phyloP scores from a whole-genome alignment of 352 stramenopile species.

The Blastocystis sp. region DNA sequence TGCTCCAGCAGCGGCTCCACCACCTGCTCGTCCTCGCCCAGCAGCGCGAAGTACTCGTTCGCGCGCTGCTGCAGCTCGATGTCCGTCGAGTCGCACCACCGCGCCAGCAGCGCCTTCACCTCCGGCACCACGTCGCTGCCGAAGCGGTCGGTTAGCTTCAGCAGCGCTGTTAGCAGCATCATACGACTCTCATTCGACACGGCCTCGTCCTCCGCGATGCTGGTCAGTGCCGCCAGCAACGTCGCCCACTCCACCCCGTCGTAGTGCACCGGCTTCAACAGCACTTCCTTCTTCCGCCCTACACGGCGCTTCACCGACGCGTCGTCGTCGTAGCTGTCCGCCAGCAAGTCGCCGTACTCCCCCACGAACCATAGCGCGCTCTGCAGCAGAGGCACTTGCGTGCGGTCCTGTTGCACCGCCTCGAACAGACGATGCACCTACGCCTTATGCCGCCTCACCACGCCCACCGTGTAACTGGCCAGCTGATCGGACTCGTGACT shows the following conservation, averaged over 20 bases:
- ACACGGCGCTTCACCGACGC: conserved; percentile 42
- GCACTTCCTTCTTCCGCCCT: conserved; percentile 22
- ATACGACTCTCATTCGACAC: conserved; percentile 73
- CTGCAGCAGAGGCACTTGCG: conserved; percentile 87
- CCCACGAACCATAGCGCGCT: conserved; percentile 96
- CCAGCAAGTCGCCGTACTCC: conserved; percentile 88
- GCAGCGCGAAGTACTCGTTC: conserved; percentile 79
- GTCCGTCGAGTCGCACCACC: conserved; percentile 83
- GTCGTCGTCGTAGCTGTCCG: conserved; percentile 74
- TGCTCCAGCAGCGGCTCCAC: conserved; percentile 71
- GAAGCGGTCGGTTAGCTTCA: conserved; percentile 89
- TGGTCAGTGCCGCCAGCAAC: conserved; percentile 71
- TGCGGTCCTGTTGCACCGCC: conserved; percentile 87
- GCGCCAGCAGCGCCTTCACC: conserved; percentile 79
- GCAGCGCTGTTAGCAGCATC: conserved; percentile 67
- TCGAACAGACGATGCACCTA: conserved; percentile 93
- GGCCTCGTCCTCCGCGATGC: conserved; percentile 80
- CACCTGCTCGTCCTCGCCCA: conserved; percentile 69
- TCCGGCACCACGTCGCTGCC: conserved; percentile 72
- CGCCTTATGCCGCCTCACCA: conserved; percentile 77
- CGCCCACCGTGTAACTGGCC: conserved; percentile 29
- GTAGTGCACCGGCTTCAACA: conserved; percentile 39
- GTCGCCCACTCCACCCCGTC: background rate
- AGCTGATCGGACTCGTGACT: conserved; percentile 80
- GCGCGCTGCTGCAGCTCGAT: conserved; percentile 91